phyloP scores from a whole-genome alignment of 1,284 basidiomycete species.

The Coniferiporia sulphurascens region DNA sequence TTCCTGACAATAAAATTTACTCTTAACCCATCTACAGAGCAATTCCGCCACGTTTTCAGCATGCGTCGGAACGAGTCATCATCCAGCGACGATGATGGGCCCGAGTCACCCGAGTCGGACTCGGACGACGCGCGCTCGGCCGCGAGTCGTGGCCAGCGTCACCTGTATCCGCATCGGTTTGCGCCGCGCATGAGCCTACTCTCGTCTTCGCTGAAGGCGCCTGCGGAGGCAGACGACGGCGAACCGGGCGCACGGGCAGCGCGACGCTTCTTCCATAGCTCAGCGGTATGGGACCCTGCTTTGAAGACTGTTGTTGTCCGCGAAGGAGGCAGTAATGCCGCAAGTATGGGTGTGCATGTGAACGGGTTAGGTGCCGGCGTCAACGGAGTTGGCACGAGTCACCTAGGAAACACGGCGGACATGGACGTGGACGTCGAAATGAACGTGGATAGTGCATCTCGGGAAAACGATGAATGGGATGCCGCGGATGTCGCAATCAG shows the following conservation, averaged over 20 bases:
- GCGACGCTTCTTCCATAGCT: constrained; percentile 56
- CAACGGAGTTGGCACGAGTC: not conserved
- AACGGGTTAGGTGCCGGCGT: not conserved
- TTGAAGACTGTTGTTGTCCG: constrained; percentile 16
- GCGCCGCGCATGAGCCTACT: constrained; percentile 63
- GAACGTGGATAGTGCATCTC: not conserved
- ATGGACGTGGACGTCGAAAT: constrained; percentile 10
- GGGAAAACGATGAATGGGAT: constrained; percentile 1
- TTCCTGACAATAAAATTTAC: not conserved
- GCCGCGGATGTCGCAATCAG: constrained; percentile 6
- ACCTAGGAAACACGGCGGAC: not conserved
- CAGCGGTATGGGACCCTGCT: constrained; percentile 35
- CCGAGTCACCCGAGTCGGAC: constrained; percentile 42
- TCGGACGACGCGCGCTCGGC: constrained; percentile 43
- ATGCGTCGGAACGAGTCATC: constrained; percentile 48
- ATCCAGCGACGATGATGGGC: constrained; percentile 35
- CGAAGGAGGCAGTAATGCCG: not conserved
- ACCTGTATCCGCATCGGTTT: constrained; percentile 27
- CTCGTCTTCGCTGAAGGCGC: constrained; percentile 44
- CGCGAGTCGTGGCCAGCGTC: constrained; percentile 31
- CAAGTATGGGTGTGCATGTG: not conserved
- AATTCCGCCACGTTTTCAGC: constrained; percentile 57
- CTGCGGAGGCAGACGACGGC: constrained; percentile 19
- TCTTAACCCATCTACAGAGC: constrained; percentile 37
- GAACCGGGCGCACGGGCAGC: constrained; percentile 24